phyloP scores from a whole-genome alignment of 2,329 filamentous ascomycete species.

The Epichloe bromicola region DNA sequence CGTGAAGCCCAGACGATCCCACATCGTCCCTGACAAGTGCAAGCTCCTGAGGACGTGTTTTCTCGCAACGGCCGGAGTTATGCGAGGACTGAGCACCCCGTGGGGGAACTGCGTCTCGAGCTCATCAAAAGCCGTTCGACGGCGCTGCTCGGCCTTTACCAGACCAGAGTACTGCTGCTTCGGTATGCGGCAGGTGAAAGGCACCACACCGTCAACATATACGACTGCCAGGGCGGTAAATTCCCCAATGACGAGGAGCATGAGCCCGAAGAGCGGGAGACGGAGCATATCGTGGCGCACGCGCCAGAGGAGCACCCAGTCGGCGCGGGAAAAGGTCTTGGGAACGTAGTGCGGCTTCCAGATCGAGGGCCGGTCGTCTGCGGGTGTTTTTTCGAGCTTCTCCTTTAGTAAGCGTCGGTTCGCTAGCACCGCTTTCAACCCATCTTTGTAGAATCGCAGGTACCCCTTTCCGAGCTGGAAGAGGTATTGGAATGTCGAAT shows the following conservation, averaged over 20 bases:
- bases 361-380: conserved; percentile 39
- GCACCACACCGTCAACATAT: conserved; percentile 56
- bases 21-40: conserved; percentile 31
- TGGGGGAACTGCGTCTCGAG: conserved; percentile 19
- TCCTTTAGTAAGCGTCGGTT: conserved; percentile 46
- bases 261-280: conserved; percentile 62
- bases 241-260: conserved; percentile 72
- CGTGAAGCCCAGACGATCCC: conserved; percentile 36
- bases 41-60: conserved; percentile 30
- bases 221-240: conserved; percentile 72
- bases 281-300: conserved; percentile 61
- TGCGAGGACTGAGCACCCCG: conserved; percentile 21
- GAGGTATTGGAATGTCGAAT: conserved; percentile 31
- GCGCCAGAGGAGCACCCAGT: conserved; percentile 58
- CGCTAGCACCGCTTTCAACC: conserved; percentile 58
- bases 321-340: conserved; percentile 40
- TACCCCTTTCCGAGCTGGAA: conserved; percentile 61
- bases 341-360: conserved; percentile 21
- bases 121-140: conserved; percentile 34
- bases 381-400: conserved; percentile 29
- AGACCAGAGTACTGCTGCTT: conserved; percentile 50
- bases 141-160: conserved; percentile 39
- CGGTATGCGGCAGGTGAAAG: conserved; percentile 73
- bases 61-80: conserved; percentile 18
- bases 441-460: conserved; percentile 74